Evolutionary conservation across 2,329 filamentous ascomycete genomes (phyloP), one percentile per base, ranked within the genome.

Genomic region (Metarhizium anisopliae): DNA sequence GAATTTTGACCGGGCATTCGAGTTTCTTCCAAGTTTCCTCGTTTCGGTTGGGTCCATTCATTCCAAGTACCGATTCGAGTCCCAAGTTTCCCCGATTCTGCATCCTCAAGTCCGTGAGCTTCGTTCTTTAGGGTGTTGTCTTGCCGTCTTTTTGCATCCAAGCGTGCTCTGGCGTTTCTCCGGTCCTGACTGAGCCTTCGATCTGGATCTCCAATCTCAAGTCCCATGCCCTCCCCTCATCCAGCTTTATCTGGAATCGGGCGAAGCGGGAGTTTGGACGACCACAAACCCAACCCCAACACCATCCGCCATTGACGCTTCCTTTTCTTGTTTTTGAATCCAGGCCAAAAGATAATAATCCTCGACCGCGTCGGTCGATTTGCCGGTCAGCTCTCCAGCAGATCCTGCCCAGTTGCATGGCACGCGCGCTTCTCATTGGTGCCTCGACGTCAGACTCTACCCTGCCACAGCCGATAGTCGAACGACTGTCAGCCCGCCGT

Each of bases 401-500:
- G 51, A 54, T 49, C 30, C n/a, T 42, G 42, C 47, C 38, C 30
- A 20, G 35, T 43, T 53, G 47, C 54, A 56, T 43, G 51, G 36
- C 43, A 47, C 29, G 43, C 50, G 36, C 43, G 32, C 7, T 29
- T 35, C 54, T 25, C 47, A 58, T 54, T 58, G 56, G 51, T 35
- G 50, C 51, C 18, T 29, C 29, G 30, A 47, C 11, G 54, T 52
- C 40, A n/a, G 47, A 50, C 54, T 57, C 50, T 50, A 54, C 54
- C 56, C 54, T 50, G 53, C 51, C 56, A 29, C 16, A 29, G 40
- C 25, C 43, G 29, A 51, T 10, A 51, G 54, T 56, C 56, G 54
- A 56, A 54, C 51, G 56, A 58, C 51, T 51, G 29, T 51, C 47
- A 38, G 51, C 42, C 54, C 35, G 49, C 20, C 51, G 56, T 58